phyloP scores from a whole-genome alignment of 148 eudicot species.

The Chenopodium formosanum region DNA sequence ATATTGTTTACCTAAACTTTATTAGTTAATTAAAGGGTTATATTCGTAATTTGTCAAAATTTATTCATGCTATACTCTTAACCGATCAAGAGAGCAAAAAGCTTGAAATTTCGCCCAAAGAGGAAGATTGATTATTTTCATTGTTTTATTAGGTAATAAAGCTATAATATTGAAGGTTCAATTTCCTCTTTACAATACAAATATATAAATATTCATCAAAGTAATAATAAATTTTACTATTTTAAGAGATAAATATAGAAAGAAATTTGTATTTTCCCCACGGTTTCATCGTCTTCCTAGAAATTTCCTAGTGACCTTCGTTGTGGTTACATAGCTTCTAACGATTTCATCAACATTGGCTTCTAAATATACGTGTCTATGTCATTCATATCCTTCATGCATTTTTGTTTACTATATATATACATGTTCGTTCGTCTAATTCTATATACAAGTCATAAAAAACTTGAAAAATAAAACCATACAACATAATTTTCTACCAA shows the following conservation, averaged over 20 bases:
- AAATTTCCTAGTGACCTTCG: slow-evolving; percentile 17
- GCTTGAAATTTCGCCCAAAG: neutral
- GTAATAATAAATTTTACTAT: neutral
- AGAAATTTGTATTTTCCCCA: neutral
- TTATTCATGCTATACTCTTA: too few relatives aligned
- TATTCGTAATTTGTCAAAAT: too few relatives aligned
- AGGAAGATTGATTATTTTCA: neutral
- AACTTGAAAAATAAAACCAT: neutral
- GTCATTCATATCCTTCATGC: neutral
- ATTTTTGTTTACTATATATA: neutral
- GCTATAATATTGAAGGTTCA: neutral
- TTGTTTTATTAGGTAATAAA: too few relatives aligned
- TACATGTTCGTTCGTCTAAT: neutral
- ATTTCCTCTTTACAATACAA: neutral
- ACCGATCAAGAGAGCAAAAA: neutral
- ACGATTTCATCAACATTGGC: slow-evolving; percentile 8
- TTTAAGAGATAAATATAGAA: neutral
- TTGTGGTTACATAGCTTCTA: neutral
- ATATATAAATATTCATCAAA: too few relatives aligned
- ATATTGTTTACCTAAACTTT: too few relatives aligned
- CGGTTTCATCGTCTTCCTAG: slow-evolving; percentile 5
- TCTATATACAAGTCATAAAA: too few relatives aligned
- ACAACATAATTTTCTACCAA: neutral
- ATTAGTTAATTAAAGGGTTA: too few relatives aligned
- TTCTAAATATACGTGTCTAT: neutral